A percentile compares a stretch with the other conserved stretches of the same genome.
Conservation (phyloP, 2,329 filamentous ascomycete genomes). For the Diplocarpon rosae region DNA sequence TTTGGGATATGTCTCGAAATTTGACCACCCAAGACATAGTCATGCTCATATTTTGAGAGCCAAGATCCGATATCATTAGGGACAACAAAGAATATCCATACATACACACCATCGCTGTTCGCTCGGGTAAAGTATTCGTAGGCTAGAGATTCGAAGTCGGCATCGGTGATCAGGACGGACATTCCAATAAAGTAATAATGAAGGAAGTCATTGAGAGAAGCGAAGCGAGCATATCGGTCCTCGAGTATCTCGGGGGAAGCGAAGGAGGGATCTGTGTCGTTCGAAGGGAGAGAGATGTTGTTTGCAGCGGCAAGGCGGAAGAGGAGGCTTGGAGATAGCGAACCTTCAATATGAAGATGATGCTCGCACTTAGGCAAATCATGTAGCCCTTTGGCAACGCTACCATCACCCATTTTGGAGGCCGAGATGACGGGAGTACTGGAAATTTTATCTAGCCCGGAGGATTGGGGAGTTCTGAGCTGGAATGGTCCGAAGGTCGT, state of each 20-base stretch:
- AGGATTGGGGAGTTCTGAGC: too few species aligned
- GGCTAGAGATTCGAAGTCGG: conserved; percentile 64
- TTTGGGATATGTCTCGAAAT: too few species aligned
- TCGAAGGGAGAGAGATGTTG: conserved; percentile 46
- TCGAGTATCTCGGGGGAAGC: conserved; percentile 46
- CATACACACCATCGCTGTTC: conserved; percentile 45
- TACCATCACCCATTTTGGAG: conserved; percentile 8
- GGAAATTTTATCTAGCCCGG: too few species aligned
- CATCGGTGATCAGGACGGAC: conserved; percentile 50
- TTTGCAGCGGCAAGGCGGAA: conserved; percentile 60
- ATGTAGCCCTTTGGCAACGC: conserved; percentile 37
- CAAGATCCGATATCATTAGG: too few species aligned
- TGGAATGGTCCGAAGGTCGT: too few species aligned
- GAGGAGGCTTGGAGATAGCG: conserved; percentile 57
- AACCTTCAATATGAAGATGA: conserved; percentile 71
- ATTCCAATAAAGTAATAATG: conserved; percentile 71
- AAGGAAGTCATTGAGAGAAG: conserved; percentile 66
- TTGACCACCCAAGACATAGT: too few species aligned
- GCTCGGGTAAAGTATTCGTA: conserved; percentile 61
- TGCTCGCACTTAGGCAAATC: conserved; percentile 72
- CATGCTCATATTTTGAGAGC: too few species aligned
- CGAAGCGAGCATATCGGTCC: conserved; percentile 55
- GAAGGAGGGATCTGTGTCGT: conserved; percentile 50
- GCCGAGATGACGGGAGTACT: neutral
- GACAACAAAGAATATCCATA: too few species aligned